These are phyloP conservation scores for Grosmannia serpens DNA, from an alignment of 2,329 filamentous ascomycete species.

Conservation along the genomic window DNA sequence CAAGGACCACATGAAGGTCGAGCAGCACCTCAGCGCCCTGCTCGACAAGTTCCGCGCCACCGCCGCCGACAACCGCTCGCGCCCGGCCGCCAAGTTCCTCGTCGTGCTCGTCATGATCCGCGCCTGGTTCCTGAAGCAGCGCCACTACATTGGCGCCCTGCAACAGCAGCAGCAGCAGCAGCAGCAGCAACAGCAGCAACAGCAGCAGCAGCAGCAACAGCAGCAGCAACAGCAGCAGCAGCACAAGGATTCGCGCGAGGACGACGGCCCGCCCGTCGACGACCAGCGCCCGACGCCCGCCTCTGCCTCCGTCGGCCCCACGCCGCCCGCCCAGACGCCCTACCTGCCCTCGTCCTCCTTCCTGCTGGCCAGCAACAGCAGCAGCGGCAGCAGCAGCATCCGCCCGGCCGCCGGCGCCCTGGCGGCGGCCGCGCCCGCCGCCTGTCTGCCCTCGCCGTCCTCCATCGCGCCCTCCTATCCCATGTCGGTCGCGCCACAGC, in stretches of 20 bases:
- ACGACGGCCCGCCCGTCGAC: background rate
- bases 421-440: background rate
- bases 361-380: slow-evolving; percentile 10
- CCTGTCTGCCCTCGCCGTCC: background rate
- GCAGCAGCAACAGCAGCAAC: background rate
- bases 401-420: no score
- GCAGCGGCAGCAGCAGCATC: slow-evolving; percentile 11
- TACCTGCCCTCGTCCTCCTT: slow-evolving; percentile 3
- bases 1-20: slow-evolving; percentile 53
- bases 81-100: slow-evolving; percentile 58
- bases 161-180: background rate
- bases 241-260: no score
- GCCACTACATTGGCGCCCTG: background rate
- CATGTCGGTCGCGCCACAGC: background rate
- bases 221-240: background rate
- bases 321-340: background rate
- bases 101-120: slow-evolving; percentile 60
- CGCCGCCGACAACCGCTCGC: slow-evolving; percentile 50
- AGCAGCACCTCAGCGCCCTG: slow-evolving; percentile 56
- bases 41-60: slow-evolving; percentile 55
- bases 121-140: slow-evolving; percentile 51
- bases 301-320: background rate
- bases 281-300: no score
- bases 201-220: background rate
- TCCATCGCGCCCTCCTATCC: background rate